These are phyloP conservation scores for Tolypocladium tropicale DNA, from an alignment of 2,329 filamentous ascomycete species.

Conservation along the genomic window DNA sequence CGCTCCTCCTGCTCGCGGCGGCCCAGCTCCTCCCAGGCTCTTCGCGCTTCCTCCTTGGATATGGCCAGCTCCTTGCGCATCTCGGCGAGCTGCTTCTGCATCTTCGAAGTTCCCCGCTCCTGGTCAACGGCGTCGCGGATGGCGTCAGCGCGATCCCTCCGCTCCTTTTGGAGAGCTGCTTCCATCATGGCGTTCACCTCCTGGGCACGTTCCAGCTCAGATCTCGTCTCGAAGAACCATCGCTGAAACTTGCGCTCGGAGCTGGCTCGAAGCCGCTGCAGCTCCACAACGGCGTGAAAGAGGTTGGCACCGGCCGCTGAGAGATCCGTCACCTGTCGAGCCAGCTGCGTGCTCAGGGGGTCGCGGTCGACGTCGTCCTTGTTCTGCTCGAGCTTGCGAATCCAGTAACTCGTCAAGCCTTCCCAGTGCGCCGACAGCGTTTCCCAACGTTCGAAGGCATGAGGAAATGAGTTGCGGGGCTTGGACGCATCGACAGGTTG, in stretches of 20 bases:
- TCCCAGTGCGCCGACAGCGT: conserved; percentile 97
- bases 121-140: conserved; percentile 55
- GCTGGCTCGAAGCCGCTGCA: conserved; percentile 85
- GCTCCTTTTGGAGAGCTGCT: conserved; percentile 62
- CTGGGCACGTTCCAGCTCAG: conserved; percentile 74
- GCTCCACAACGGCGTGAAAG: conserved; percentile 93
- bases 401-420: conserved; percentile 94
- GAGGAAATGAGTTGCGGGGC: conserved; percentile 69
- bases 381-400: conserved; percentile 83
- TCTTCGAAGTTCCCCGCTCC: conserved; percentile 62
- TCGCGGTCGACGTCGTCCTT: conserved; percentile 74
- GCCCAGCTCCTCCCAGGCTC: conserved; percentile 95
- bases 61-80: conserved; percentile 91
- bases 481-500: conserved; percentile 18
- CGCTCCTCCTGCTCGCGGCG: conserved; percentile 87
- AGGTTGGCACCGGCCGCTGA: conserved; percentile 94
- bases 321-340: conserved; percentile 91
- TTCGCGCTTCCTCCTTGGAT: conserved; percentile 87
- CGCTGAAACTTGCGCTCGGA: conserved; percentile 97
- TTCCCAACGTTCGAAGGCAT: conserved; percentile 97
- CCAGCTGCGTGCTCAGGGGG: conserved; percentile 77
- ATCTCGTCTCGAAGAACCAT: conserved; percentile 94
- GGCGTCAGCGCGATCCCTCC: conserved; percentile 57
- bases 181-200: conserved; percentile 79
- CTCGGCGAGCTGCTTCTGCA: conserved; percentile 72